A percentile compares a stretch with the other conserved stretches of the same genome.
Evolutionary conservation across 2,329 filamentous ascomycete genomes (phyloP).

Genomic region (Neurospora crassa): DNA sequence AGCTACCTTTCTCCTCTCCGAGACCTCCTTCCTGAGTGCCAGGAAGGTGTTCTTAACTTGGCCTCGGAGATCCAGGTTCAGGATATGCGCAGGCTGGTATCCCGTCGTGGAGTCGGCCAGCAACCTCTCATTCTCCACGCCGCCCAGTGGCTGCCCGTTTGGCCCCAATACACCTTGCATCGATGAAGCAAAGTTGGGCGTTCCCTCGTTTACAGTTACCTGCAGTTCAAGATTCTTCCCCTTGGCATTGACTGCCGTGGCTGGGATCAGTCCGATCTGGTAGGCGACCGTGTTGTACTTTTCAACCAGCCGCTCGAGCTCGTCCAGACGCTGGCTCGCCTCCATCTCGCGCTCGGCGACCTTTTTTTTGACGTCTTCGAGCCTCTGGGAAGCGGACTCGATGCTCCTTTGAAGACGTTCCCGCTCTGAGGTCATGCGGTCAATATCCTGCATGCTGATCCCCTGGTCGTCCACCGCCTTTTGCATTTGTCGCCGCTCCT

Average conservation of each 20-base stretch:
- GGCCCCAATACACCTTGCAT: not conserved
- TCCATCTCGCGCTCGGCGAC: constrained; percentile 83
- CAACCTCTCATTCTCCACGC: constrained; percentile 59
- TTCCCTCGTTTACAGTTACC: constrained; percentile 68
- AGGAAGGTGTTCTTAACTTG: constrained; percentile 71
- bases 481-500: constrained; percentile 71
- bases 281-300: constrained; percentile 92
- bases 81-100: constrained; percentile 80
- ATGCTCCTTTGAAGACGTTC: constrained; percentile 87
- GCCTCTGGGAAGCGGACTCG: constrained; percentile 61
- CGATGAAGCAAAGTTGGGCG: constrained; percentile 63
- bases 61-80: constrained; percentile 81
- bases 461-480: constrained; percentile 84
- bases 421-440: constrained; percentile 94
- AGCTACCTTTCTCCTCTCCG: constrained; percentile 72
- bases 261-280: constrained; percentile 82
- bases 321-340: constrained; percentile 75
- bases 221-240: constrained; percentile 77
- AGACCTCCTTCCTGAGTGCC: constrained; percentile 76
- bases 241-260: constrained; percentile 75
- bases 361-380: constrained; percentile 78
- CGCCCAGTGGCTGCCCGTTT: constrained; percentile 32
- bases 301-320: constrained; percentile 83
- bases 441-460: constrained; percentile 95
- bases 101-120: constrained; percentile 74